Evolutionary conservation across 176 grass and related monocot species (phyloP), one percentile per base, ranked within the genome.

Genomic region (Miscanthus lutarioriparius): DNA sequence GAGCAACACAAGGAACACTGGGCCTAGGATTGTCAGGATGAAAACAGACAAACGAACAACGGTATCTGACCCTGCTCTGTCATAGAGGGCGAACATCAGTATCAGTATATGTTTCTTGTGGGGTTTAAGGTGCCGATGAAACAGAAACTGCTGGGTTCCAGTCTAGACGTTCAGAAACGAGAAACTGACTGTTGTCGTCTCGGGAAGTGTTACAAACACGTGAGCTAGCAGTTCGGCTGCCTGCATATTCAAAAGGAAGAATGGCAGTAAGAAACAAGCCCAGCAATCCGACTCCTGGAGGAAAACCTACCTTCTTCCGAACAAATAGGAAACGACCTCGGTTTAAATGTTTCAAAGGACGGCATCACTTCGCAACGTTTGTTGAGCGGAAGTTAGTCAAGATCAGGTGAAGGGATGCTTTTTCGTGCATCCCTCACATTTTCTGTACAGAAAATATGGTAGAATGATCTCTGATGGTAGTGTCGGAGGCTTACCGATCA

Each of bases 11-110:
- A 85, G 15, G 59, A 80, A 72, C 22, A 22, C 38, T 28, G 64
- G 81, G 16, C 77, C 82, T 54, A 77, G 36, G 70, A 72, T 80
- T 45, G 61, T 17, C 6, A 93, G 83, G 63, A 90, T 83, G 83
- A 80, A 49, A 83, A 90, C 93, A 48, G 93, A 90, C 61, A 95
- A 95, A 86, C 86, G 90, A 81, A 49, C 26, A 62, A 67, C 59
- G 25, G 33, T 47, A 8, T 51, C 75, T 43, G 85, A 95, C 68
- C 64, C 77, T 3, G 44, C 71, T 32, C 33, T 53, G 10, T 86
- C 82, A 14, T 72, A 74, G 44, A 58, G 61, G 79, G 16, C 15
- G 26, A n/a, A 15, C 27, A 36, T 4, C n/a, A 51, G 43, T 67
- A 70, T 43, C 61, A 83, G 65, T 3, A n/a, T 28, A 54, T 2